Evolutionary conservation across 345 rosid genomes (phyloP).

Genomic region (Leavenworthia alabamica): DNA sequence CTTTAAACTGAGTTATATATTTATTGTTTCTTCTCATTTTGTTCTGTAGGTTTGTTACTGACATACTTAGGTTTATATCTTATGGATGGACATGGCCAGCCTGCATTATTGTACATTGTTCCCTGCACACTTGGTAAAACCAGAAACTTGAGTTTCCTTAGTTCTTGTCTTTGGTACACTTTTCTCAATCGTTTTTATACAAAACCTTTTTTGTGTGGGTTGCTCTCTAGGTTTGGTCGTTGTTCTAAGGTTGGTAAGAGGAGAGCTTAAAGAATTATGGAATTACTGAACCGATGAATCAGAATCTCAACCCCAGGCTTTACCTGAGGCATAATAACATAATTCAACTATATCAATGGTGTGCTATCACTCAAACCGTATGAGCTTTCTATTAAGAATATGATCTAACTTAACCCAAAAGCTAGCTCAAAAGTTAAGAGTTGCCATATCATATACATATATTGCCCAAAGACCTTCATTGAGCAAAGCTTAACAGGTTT

Average conservation of each 20-base stretch:
- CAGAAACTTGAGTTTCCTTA: neutral
- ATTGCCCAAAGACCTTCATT: too few species aligned
- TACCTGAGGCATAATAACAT: slow-evolving; percentile 17
- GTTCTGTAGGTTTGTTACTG: slow-evolving; percentile 59
- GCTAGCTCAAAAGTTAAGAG: too few species aligned
- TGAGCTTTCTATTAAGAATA: too few species aligned
- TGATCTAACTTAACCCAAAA: too few species aligned
- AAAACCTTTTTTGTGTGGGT: neutral
- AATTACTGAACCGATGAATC: slow-evolving; percentile 37
- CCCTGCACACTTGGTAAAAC: slow-evolving; percentile 92
- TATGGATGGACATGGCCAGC: slow-evolving; percentile 94
- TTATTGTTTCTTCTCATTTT: neutral
- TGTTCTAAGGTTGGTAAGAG: slow-evolving; percentile 52
- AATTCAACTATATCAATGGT: slow-evolving; percentile 9
- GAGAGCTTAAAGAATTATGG: slow-evolving; percentile 69
- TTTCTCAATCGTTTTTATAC: neutral
- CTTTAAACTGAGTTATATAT: neutral
- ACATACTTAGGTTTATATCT: slow-evolving; percentile 81
- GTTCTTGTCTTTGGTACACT: neutral
- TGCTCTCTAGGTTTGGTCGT: slow-evolving; percentile 47
- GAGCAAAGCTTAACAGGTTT: neutral
- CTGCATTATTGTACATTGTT: slow-evolving; percentile 94
- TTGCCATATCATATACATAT: too few species aligned
- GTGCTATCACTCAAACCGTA: slow-evolving; percentile 5
- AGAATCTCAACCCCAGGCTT: slow-evolving; percentile 1